phyloP scores from a whole-genome alignment of 768 basidiomycete species.

The Hericium rajendrae region DNA sequence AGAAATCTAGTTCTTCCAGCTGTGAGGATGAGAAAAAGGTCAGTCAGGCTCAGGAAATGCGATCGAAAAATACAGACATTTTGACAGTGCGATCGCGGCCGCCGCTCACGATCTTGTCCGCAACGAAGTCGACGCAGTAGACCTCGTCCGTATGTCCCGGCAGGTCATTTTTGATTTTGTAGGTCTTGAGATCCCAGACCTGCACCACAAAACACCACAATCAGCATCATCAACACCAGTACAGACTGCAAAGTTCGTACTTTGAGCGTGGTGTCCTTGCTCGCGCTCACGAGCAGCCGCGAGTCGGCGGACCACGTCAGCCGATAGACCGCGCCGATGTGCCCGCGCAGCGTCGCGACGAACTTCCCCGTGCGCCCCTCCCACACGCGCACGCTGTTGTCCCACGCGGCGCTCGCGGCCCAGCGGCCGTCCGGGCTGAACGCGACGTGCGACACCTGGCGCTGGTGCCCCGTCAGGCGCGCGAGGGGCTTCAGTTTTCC shows the following conservation, averaged over 20 bases:
- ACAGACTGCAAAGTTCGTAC: constrained; percentile 30
- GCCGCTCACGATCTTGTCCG: constrained; percentile 98
- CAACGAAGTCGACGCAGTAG: constrained; percentile 98
- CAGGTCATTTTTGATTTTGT: constrained; percentile 89
- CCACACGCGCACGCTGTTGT: constrained; percentile 88
- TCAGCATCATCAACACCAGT: background rate
- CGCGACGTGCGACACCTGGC: constrained; percentile 86
- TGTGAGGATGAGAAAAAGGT: constrained; percentile 1
- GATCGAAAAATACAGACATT: constrained; percentile 52
- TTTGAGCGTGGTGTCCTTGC: constrained; percentile 94
- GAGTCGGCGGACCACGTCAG: constrained; percentile 95
- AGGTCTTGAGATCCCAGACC: constrained; percentile 97
- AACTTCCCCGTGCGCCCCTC: constrained; percentile 81
- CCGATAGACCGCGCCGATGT: constrained; percentile 90
- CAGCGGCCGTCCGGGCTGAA: constrained; percentile 92
- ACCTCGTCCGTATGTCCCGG: constrained; percentile 97
- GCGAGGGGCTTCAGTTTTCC: constrained; percentile 61
- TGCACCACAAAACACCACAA: constrained; percentile 20
- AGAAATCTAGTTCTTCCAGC: constrained; percentile 12
- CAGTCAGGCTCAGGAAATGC: background rate
- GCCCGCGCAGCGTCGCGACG: constrained; percentile 82
- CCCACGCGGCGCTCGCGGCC: constrained; percentile 88
- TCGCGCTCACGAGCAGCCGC: constrained; percentile 84
- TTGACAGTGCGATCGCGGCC: constrained; percentile 86
- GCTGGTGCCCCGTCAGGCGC: constrained; percentile 88